Evolutionary conservation across 805 yeast genomes (phyloP), one percentile per base, ranked within the genome.

Genomic region (Myxozyma lipomycoides): DNA sequence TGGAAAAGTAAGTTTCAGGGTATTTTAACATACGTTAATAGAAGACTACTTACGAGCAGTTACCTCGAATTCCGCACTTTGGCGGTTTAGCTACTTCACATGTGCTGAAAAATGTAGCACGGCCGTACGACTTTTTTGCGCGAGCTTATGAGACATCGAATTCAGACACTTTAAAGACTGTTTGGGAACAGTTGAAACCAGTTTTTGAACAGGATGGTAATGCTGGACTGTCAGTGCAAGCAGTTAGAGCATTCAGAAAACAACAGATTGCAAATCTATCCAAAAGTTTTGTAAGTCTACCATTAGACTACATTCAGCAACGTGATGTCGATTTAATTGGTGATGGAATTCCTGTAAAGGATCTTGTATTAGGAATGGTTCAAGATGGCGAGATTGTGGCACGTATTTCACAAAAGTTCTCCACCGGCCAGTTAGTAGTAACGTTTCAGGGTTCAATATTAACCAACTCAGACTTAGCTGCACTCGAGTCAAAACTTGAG

Each of bases 51-150:
- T 25, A 41, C 15, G 19, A 25, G 34, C 7, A 25, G 19, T 18
- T 10, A 7, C 12, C 47, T 26, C 40, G 41, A 18, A 18, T 48
- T 12, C 52, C 57, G 17, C 51, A 48, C 25, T 25, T 47, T 25
- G 56, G 45, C 22, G 42, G 32, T 21, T 50, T 46, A 7, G 40
- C 34, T 21, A 40, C 39, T 12, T 43, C 40, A 21, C 48, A 37
- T 42, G 32, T 25, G 28, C 37, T n/a, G 36, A 49, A n/a, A 43
- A 30, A 7, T 19, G 6, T 53, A 12, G 53, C 51, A 18, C 43
- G 46, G 40, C 55, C 55, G 28, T 55, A 56, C 30, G 55, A 56
- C 17, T 40, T 39, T 23, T 43, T 56, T 21, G 56, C 55, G 4
- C 25, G 15, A 3, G 56, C 52, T 10, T 50, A 38, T 38, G 56